Percentiles rank a stretch among this genome's conserved stretches.
Conservation (phyloP, 345 rosid species). For the Rubroshorea leprosula region DNA sequence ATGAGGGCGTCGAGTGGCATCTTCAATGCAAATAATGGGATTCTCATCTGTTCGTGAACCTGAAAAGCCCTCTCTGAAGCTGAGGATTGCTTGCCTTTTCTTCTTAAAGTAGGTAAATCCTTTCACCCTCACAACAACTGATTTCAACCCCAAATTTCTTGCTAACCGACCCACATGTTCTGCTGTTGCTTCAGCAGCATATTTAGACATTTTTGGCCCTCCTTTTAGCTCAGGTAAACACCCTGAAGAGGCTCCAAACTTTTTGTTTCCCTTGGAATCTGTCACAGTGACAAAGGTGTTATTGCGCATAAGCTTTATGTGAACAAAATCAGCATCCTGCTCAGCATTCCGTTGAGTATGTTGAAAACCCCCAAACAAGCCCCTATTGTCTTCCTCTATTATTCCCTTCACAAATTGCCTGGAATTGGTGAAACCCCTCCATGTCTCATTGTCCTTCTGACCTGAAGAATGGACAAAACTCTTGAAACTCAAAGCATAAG, state of each 20-base stretch:
- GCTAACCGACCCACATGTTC: slow-evolving; percentile 69
- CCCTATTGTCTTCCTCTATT: slow-evolving; percentile 35
- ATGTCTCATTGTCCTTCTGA: slow-evolving; percentile 20
- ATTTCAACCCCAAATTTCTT: slow-evolving; percentile 61
- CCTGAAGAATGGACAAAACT: slow-evolving; percentile 29
- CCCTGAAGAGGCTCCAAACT: slow-evolving; percentile 54
- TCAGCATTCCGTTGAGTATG: slow-evolving; percentile 27
- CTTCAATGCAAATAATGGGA: slow-evolving; percentile 72
- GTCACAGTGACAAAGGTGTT: slow-evolving; percentile 75
- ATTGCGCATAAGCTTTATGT: slow-evolving; percentile 65
- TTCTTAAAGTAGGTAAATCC: slow-evolving; percentile 75
- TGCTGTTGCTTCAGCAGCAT: slow-evolving; percentile 87
- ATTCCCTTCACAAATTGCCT: slow-evolving; percentile 49
- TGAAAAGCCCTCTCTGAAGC: slow-evolving; percentile 68
- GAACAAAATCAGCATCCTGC: slow-evolving; percentile 56
- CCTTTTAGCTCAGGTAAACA: slow-evolving; percentile 50
- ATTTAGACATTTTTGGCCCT: slow-evolving; percentile 51
- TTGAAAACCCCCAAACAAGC: slow-evolving; percentile 13
- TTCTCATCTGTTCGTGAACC: slow-evolving; percentile 37
- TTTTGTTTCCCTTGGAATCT: slow-evolving; percentile 74
- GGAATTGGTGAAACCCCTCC: slow-evolving; percentile 22
- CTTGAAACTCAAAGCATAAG: slow-evolving; percentile 23
- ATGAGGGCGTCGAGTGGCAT: slow-evolving; percentile 72
- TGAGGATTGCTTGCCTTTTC: slow-evolving; percentile 74
- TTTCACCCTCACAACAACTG: slow-evolving; percentile 76